Conservation (phyloP, 352 stramenopile genomes). For the Globisporangium alternatum region DNA sequence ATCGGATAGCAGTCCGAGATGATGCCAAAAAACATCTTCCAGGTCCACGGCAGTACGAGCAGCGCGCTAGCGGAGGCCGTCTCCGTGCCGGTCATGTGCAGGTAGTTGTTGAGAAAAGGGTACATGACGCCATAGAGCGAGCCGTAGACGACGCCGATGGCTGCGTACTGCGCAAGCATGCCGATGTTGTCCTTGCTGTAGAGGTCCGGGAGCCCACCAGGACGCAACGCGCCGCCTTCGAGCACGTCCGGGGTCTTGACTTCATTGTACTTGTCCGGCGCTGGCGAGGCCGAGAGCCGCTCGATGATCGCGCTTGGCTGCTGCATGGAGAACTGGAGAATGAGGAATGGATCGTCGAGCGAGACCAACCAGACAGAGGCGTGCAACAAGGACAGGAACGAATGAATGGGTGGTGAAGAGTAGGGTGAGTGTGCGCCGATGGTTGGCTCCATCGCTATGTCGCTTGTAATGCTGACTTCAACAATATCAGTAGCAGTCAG, state of each 20-base stretch:
- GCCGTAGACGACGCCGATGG: conserved; percentile 45
- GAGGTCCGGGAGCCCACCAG: conserved; percentile 27
- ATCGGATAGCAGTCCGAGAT: conserved; percentile 40
- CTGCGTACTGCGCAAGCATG: conserved; percentile 48
- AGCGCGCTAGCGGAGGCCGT: conserved; percentile 41
- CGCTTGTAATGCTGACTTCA: no score
- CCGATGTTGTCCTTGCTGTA: conserved; percentile 39
- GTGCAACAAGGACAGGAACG: conserved; percentile 14
- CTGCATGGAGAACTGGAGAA: conserved; percentile 16
- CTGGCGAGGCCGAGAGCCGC: conserved; percentile 27
- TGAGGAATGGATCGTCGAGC: background rate
- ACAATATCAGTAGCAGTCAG: no score
- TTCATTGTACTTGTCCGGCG: conserved; percentile 23
- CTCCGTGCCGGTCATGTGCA: conserved; percentile 42
- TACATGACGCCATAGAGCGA: conserved; percentile 42
- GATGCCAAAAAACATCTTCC: conserved; percentile 71
- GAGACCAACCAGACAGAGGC: no score
- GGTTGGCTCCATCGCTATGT: background rate
- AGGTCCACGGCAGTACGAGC: conserved; percentile 69
- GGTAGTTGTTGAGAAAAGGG: conserved; percentile 51
- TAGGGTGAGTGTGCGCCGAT: background rate
- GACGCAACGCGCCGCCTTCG: conserved; percentile 39
- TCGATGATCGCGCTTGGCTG: conserved; percentile 19
- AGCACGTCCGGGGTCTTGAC: conserved; percentile 24
- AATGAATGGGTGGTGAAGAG: background rate